phyloP scores from a whole-genome alignment of 23 red algal species.

The Gracilaria domingensis region DNA sequence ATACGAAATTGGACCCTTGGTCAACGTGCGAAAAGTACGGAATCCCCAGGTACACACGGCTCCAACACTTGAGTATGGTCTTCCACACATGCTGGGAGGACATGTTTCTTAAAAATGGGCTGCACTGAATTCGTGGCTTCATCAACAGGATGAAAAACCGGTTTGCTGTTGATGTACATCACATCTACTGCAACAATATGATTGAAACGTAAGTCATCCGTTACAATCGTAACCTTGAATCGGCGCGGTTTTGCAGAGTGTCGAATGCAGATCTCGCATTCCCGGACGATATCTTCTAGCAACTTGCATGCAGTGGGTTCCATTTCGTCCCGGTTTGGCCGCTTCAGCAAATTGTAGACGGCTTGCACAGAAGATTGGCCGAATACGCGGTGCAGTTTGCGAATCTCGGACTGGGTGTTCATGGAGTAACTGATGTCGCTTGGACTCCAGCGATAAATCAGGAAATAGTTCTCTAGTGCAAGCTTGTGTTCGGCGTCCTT shows the following conservation, averaged over 20 bases:
- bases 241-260: too few species aligned
- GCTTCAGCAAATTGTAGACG: conserved; percentile 22
- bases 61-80: not conserved
- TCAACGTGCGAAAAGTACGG: conserved; percentile 28
- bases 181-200: conserved; percentile 36
- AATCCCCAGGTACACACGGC: not conserved
- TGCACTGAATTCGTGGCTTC: too few species aligned
- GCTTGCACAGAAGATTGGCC: conserved; percentile 37
- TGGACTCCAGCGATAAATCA: too few species aligned
- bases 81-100: conserved; percentile 1
- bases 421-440: too few species aligned
- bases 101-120: conserved; percentile 4
- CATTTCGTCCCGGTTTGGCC: too few species aligned
- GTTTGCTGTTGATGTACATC: conserved; percentile 7
- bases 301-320: not conserved
- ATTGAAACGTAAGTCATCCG: conserved; percentile 21
- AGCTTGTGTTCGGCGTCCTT: too few species aligned
- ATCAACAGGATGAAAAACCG: conserved; percentile 11
- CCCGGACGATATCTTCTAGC: not conserved
- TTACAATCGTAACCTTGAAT: conserved; percentile 19
- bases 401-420: too few species aligned
- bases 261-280: conserved; percentile 5
- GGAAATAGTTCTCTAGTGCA: too few species aligned
- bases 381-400: conserved; percentile 47
- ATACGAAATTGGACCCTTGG: conserved; percentile 31